Conservation (phyloP, 1,284 basidiomycete genomes). For the Ustilago cynodontis region DNA sequence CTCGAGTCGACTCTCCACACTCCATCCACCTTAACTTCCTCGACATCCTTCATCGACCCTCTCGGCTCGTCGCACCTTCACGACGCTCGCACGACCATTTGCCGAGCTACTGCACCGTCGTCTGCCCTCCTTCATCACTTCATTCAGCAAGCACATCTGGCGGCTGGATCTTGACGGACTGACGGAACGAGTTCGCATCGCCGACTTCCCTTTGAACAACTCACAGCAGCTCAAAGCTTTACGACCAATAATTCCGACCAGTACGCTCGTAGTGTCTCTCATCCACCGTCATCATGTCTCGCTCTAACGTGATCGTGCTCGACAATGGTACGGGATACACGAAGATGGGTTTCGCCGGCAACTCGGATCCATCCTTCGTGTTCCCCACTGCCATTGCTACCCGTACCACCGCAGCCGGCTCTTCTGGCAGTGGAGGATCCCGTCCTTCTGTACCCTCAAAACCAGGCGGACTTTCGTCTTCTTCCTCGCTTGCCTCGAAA, state of each 20-base stretch:
- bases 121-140: neutral
- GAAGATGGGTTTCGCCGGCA: conserved; percentile 98
- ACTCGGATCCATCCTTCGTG: conserved; percentile 93
- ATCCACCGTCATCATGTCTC: conserved; percentile 54
- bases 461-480: conserved; percentile 73
- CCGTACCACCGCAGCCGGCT: conserved; percentile 55
- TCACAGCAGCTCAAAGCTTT: neutral
- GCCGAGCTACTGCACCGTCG: neutral
- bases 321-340: conserved; percentile 98
- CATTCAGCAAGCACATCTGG: neutral
- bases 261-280: neutral
- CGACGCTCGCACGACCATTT: neutral
- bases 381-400: conserved; percentile 70
- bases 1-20: conserved; percentile 5
- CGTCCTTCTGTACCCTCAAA: conserved; percentile 82
- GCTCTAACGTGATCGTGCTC: conserved; percentile 69
- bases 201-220: neutral
- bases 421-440: conserved; percentile 69
- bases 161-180: neutral
- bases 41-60: neutral
- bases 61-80: neutral
- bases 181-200: neutral
- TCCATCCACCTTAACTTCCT: conserved; percentile 14
- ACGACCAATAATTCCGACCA: neutral
- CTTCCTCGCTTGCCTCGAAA: conserved; percentile 80